Conservation (phyloP, 129 eudicot genomes). For the Helianthus annuus region HanXRQr2.0-SUNRISE NC_035445.2:101973241-101973740, state of each 20-base stretch:
- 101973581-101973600: slow-evolving; percentile 98
- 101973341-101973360: background rate
- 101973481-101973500: background rate
- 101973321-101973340: background rate
- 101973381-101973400: background rate
- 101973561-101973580: slow-evolving; percentile 90
- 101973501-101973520: background rate
- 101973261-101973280: background rate
- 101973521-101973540: background rate
- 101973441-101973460: background rate
- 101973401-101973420: background rate
- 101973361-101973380: background rate
- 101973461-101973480: background rate
- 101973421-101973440: background rate
- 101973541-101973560: slow-evolving; percentile 23
- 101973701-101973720: background rate
- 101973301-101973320: background rate
- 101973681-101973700: background rate
- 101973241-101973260: background rate
- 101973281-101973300: background rate
- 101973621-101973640: slow-evolving; percentile 98
- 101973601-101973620: slow-evolving; percentile 96
- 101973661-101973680: background rate
- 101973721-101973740: background rate
- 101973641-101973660: slow-evolving; percentile 97